Percentiles rank a stretch among this genome's conserved stretches.
Evolutionary conservation across 805 yeast genomes (phyloP).

Genomic region (Candida sphagnicola): DNA sequence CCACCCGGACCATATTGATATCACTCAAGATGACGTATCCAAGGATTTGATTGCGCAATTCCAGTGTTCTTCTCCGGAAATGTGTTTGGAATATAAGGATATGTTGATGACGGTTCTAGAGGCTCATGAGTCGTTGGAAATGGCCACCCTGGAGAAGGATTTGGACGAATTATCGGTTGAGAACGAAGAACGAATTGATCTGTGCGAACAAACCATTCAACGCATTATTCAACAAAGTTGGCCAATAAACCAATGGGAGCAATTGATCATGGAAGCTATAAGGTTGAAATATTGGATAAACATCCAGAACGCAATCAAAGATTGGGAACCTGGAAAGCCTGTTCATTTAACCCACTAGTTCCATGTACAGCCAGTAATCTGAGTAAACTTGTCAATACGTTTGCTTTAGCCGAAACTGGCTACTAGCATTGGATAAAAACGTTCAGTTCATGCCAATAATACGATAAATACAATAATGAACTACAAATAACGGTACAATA

Average conservation of each 20-base stretch:
- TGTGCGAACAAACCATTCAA: conserved; percentile 40
- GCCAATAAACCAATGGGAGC: conserved; percentile 42
- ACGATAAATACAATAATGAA: background rate
- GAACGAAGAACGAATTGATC: conserved; percentile 53
- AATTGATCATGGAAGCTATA: conserved; percentile 63
- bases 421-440: too few species aligned
- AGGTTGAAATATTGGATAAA: conserved; percentile 82
- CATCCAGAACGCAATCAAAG: conserved; percentile 66
- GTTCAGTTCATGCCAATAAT: too few species aligned
- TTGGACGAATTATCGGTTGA: conserved; percentile 47
- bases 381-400: too few species aligned
- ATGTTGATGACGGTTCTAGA: conserved; percentile 76
- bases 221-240: conserved; percentile 38
- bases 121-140: conserved; percentile 78
- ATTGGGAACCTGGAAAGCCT: conserved; percentile 72
- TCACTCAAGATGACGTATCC: conserved; percentile 54
- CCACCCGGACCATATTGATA: conserved; percentile 44
- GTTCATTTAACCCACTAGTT: conserved; percentile 61
- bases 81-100: conserved; percentile 42
- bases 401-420: too few species aligned
- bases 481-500: background rate
- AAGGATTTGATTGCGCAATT: conserved; percentile 40
- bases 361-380: too few species aligned
- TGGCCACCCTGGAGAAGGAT: conserved; percentile 57
- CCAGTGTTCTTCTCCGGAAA: conserved; percentile 27